These are phyloP conservation scores for Taphrina communis DNA, from an alignment of 1,139 yeast species.

Conservation along the genomic window DNA sequence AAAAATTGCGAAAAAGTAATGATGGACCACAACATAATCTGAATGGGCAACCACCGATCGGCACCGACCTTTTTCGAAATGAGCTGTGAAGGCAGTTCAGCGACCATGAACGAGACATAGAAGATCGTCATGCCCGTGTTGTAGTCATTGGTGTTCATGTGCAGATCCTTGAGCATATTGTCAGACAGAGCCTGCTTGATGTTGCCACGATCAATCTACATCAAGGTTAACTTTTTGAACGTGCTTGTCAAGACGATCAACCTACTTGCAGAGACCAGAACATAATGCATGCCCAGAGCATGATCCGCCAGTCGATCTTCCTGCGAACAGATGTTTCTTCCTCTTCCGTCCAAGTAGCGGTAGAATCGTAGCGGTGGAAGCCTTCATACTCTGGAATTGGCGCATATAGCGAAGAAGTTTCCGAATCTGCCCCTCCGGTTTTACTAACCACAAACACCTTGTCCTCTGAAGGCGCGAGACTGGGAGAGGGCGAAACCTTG, in stretches of 20 bases:
- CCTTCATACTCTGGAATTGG: conserved; percentile 60
- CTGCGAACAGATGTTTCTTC: conserved; percentile 57
- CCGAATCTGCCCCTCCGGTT: background rate
- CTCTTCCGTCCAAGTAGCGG: conserved; percentile 56
- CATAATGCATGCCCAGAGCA: conserved; percentile 58
- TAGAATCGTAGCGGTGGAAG: conserved; percentile 58
- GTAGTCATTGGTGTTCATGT: conserved; percentile 58
- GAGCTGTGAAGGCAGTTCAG: conserved; percentile 63
- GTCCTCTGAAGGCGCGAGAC: background rate
- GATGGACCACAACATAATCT: conserved; percentile 60
- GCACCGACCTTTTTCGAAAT: conserved; percentile 62
- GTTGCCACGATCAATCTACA: conserved; percentile 22
- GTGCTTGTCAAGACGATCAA: background rate
- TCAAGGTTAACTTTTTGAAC: background rate
- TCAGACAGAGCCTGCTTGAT: conserved; percentile 55
- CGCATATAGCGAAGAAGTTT: conserved; percentile 48
- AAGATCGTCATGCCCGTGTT: conserved; percentile 59
- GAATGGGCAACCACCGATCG: conserved; percentile 62
- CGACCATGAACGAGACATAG: conserved; percentile 56
- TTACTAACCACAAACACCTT: background rate
- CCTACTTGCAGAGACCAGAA: conserved; percentile 60
- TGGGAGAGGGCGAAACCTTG: conserved; percentile 6
- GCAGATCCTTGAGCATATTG: conserved; percentile 57
- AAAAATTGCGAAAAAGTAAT: conserved; percentile 59
- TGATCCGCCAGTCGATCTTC: conserved; percentile 57